Evolutionary conservation across 306 rosid genomes (phyloP), one percentile per base, ranked within the genome.

Genomic region (Sicyos edulis): DNA sequence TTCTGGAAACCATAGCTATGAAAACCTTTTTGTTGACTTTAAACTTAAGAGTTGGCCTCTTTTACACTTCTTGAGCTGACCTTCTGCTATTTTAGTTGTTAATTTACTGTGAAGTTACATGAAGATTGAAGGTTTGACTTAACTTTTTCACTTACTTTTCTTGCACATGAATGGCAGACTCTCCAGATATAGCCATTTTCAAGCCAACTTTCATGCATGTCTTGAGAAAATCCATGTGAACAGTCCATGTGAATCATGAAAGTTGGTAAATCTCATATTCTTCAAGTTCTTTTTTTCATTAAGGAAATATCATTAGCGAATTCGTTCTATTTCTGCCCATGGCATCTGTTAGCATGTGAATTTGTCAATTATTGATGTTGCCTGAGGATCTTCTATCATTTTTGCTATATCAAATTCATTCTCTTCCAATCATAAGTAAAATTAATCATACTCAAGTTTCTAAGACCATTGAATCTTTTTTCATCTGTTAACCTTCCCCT

Each of bases 221-320:
- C 20, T 47, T 8, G 37, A 24, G 14, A 47, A 50, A 69, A 49
- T 50, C 22, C 21, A 47, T 24, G 50, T 32, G 73, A 47, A 22
- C 51, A 47, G 69, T 83, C 75, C 60, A 56, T 53, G 78, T 73
- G 12, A 85, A 80, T 59, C 77, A 92, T 89, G 98, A 92, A 90
- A 86, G 83, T 92, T 76, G 96, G 96, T 90, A 88, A 82, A 20
- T 64, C 12, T 24, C 51, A 54, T 19, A 77, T 47, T 70, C 37
- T 58, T 32, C 66, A 13, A 8, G 51, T 26, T 37, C 68, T 5
- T 16, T 40, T 42, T 40, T 52, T 15, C 19, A n/a, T 42, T 64
- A 64, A 17, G 14, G 54, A 40, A 65, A 44, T 13, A 44, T 26
- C 34, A 44, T 19, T 40, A 26, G 3, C 20, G 4, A 16, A 4